Base-by-base conservation (phyloP, 768 basidiomycete species). In the Tricholoma flavovirens region DNA sequence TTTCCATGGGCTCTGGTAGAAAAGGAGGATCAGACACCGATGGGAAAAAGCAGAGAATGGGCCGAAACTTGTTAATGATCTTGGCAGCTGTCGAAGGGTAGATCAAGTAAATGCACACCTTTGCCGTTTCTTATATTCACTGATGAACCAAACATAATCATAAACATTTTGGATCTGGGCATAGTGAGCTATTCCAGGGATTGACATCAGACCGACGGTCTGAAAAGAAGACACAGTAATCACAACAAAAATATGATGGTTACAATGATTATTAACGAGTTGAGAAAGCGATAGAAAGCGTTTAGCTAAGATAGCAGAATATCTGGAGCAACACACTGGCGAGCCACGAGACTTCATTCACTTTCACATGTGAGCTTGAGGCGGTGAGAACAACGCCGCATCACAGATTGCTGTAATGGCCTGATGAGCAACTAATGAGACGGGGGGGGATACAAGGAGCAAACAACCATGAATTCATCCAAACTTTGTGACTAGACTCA, bases 401-500 rank as follows among this genome's bases (percentile, higher is more conserved):
- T 40, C 38, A 40, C 38, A 40, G 17, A 6, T 45, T 45, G 21
- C 7, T 14, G 43, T 22, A 22, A 4, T 45, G 43, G 43, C 21
- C 43, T 45, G 43, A 21, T 24, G 22, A 24, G 43, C 43, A 29
- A 48, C 15, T n/a, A 11, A 46, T 15, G 26, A 48, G 46, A 29
- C 4, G n/a, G 26, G 46, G 9, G 24, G n/a, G n/a, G 17, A 49
- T 30, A 30, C 26, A 10, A 48, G n/a, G 7, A 48, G n/a, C 26
- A 48, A 29, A 48, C 26, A 8, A 49, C 46, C 26, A 29, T 49
- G 46, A 29, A n/a, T 49, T 29, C 26, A 49, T 29, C 30, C 15
- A 48, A 29, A 30, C 6, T 1, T 5, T 49, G 24, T n/a, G 26
- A 29, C 46, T 29, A 49, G 29, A 63, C 58, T 61, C 55, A 60